These are phyloP conservation scores for Lachnellula cervina DNA, from an alignment of 2,329 filamentous ascomycete genomes.

Conservation along the genomic window DNA sequence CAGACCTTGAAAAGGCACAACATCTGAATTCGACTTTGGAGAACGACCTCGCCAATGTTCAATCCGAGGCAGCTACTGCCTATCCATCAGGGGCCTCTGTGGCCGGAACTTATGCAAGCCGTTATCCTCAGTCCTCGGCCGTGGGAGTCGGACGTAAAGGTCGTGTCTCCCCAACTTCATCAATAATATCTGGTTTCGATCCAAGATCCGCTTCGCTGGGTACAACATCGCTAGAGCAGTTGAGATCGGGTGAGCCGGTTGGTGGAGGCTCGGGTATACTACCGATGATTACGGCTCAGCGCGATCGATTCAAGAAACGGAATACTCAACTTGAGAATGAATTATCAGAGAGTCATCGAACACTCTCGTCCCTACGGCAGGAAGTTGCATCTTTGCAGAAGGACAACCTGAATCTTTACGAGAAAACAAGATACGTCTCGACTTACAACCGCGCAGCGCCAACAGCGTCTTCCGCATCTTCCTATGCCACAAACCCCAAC, in stretches of 20 bases:
- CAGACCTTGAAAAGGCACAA: constrained; percentile 79
- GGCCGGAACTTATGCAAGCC: constrained; percentile 82
- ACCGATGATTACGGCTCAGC: constrained; percentile 96
- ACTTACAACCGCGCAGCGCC: constrained; percentile 75
- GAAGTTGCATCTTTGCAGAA: constrained; percentile 90
- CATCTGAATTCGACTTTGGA: constrained; percentile 85
- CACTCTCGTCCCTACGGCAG: constrained; percentile 78
- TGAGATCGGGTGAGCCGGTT: constrained; percentile 57
- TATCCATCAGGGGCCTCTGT: constrained; percentile 90
- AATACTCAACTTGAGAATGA: constrained; percentile 88
- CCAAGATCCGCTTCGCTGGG: constrained; percentile 50
- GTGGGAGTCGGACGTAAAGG: constrained; percentile 51
- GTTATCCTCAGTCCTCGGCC: constrained; percentile 66
- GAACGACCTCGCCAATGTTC: constrained; percentile 82
- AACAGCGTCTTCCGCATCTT: constrained; percentile 56
- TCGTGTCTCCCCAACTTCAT: constrained; percentile 85
- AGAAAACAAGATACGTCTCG: constrained; percentile 95
- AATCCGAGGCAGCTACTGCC: constrained; percentile 76
- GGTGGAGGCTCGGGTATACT: constrained; percentile 82
- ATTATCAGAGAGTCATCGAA: constrained; percentile 75
- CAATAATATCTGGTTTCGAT: constrained; percentile 96
- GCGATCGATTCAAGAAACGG: constrained; percentile 96
- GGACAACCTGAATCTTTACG: constrained; percentile 92
- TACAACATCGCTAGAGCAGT: constrained; percentile 47
- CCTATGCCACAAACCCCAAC: constrained; percentile 69